phyloP scores from a whole-genome alignment of 768 basidiomycete genomes.

The Scleroderma bovista region DNA sequence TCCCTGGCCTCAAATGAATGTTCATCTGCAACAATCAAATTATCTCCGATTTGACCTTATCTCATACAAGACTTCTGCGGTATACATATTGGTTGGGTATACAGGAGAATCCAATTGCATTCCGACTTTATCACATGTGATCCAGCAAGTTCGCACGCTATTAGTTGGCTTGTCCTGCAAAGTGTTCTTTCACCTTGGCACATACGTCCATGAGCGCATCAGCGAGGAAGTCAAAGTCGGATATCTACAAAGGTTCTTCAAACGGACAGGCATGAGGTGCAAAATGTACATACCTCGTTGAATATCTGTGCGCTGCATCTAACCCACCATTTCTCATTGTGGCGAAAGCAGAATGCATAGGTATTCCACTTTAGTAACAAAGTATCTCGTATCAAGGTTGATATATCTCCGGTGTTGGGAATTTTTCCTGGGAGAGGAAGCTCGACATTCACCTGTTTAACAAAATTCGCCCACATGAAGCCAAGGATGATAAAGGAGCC shows the following conservation, averaged over 20 bases:
- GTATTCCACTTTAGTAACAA: conserved; percentile 18
- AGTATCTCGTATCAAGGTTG: conserved; percentile 11
- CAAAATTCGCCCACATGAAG: not conserved
- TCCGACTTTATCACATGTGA: not conserved
- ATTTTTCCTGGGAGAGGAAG: conserved; percentile 31
- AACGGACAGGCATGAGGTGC: not conserved
- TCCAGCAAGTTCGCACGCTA: not conserved
- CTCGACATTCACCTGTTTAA: conserved; percentile 34
- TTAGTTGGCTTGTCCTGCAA: not conserved
- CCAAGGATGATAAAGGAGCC: not conserved
- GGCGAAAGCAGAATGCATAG: conserved; percentile 11
- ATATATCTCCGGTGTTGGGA: conserved; percentile 11
- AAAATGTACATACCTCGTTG: conserved; percentile 23
- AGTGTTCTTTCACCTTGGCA: conserved; percentile 9
- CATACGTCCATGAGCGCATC: conserved; percentile 22
- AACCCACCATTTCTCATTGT: conserved; percentile 29
- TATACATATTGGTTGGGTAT: no score
- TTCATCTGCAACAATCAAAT: no score
- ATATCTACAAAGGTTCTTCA: conserved; percentile 15
- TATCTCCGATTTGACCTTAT: no score
- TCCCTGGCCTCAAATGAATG: no score
- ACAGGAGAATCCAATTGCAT: no score
- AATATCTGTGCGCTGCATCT: conserved; percentile 28
- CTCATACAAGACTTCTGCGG: no score
- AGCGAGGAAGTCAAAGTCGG: conserved; percentile 27